Conservation (phyloP, 176 grass and related monocot genomes). For the Musa beccarii region DNA sequence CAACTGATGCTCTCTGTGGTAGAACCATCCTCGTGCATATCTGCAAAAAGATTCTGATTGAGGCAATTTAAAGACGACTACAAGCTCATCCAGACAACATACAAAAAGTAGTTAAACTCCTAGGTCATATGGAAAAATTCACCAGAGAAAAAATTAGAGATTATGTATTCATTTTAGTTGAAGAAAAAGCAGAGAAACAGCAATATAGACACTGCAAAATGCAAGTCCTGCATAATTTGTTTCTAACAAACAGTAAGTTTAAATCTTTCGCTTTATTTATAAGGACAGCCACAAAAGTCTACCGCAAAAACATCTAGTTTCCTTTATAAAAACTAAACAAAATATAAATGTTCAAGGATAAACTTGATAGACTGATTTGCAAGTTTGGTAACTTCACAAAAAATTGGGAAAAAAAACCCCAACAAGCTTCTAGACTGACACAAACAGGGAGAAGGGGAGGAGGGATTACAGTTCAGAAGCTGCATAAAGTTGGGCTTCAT, state of each 20-base stretch:
- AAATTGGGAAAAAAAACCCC: too few species aligned
- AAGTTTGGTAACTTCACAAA: too few species aligned
- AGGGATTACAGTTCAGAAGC: conserved; percentile 71
- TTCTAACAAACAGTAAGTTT: background rate
- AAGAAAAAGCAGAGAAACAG: too few species aligned
- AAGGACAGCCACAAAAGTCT: background rate
- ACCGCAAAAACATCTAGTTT: background rate
- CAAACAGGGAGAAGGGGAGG: conserved; percentile 1
- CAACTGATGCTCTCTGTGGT: conserved; percentile 63
- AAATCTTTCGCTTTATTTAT: background rate
- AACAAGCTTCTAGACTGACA: background rate
- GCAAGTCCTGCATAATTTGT: background rate
- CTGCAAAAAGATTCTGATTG: conserved; percentile 22
- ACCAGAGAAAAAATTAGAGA: background rate
- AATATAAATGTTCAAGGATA: background rate
- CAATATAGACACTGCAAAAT: too few species aligned
- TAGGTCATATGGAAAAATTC: background rate
- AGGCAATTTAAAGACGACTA: background rate
- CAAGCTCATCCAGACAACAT: background rate
- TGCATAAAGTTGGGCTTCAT: conserved; percentile 89
- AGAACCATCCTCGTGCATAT: conserved; percentile 83
- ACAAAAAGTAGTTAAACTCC: background rate
- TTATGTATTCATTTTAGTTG: background rate
- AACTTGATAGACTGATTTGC: background rate
- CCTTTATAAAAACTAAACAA: background rate